Evolutionary conservation across 2,329 filamentous ascomycete genomes (phyloP), one percentile per base, ranked within the genome.

Genomic region (Ceratocystiopsis sp.): DNA sequence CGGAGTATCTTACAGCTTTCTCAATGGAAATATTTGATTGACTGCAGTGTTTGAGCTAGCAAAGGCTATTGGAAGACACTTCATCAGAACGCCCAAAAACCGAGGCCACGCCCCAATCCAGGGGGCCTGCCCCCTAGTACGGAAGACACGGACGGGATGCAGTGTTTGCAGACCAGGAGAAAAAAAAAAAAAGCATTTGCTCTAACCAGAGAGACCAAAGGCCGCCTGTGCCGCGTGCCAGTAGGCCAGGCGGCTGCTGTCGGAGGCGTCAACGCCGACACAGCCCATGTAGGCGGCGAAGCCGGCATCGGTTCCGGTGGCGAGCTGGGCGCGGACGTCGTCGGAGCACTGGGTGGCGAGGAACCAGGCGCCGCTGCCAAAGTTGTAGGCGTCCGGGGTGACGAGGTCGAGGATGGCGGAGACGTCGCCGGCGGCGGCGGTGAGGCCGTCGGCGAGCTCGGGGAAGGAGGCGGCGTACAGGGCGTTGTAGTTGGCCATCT

Each of bases 331-430:
- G 13, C 56, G 51, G 37, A 66, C 59, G 3, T 48, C 48, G 1
- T 46, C 10, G 3, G 48, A 37, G 53, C 69, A 73, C 54, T 71
- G 54, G 2, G 56, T 67, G 1, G 53, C 53, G 19, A 70, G 51
- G 56, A 65, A 74, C 71, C 71, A 75, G 3, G 68, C 52, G 8
- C 61, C 69, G 37, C 61, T 64, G 45, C 59, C 68, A 56, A 74
- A 75, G 59, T 72, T 71, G 59, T 66, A 64, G 53, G 68, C 51
- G 54, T 75, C 68, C 14, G 53, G 52, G 3, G 54, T 59, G 37
- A 75, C 59, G 17, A 71, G 57, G 17, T 55, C 58, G 39, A 72
- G 59, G 13, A 73, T 49, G 16, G 55, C 49, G 51, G 62, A 59
- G 42, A 61, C 58, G 51, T 59, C 51, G 35, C 52, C 46, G 42